A percentile compares a stretch with the other conserved stretches of the same genome.
Evolutionary conservation across 768 basidiomycete genomes (phyloP).

Genomic region (Punctularia strigosozonata): DNA sequence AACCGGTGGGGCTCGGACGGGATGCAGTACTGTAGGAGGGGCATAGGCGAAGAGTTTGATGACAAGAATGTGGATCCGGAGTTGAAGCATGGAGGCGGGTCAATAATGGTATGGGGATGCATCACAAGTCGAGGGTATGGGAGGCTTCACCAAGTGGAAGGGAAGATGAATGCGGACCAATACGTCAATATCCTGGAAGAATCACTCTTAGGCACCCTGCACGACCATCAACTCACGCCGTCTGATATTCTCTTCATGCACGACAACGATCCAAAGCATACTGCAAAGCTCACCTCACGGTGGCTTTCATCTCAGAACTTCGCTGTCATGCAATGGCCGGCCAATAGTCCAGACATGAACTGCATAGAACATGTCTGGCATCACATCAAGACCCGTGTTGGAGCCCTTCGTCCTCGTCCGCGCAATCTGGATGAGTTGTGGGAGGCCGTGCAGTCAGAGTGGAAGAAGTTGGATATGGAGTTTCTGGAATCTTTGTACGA

Average conservation of each 20-base stretch:
- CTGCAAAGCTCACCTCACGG: constrained; percentile 9
- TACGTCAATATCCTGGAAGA: constrained; percentile 21
- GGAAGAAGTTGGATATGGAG: neutral
- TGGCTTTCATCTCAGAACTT: constrained; percentile 21
- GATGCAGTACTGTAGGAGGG: neutral
- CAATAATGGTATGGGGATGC: constrained; percentile 24
- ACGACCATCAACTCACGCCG: constrained; percentile 11
- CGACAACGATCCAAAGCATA: constrained; percentile 27
- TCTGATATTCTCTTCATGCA: constrained; percentile 19
- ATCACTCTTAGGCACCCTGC: constrained; percentile 15
- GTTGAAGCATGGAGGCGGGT: constrained; percentile 24
- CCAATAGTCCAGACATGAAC: constrained; percentile 23
- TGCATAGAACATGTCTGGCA: constrained; percentile 23
- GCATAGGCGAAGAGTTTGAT: neutral
- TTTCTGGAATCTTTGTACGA: constrained; percentile 2
- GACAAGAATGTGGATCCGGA: neutral
- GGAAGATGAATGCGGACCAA: constrained; percentile 15
- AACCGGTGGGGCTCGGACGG: constrained; percentile 1
- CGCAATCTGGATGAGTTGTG: constrained; percentile 13
- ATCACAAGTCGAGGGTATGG: constrained; percentile 18
- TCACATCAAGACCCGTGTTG: constrained; percentile 13
- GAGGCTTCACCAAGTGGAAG: constrained; percentile 18
- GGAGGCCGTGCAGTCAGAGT: constrained; percentile 1
- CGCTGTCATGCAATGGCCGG: constrained; percentile 18
- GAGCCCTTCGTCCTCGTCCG: constrained; percentile 6